Conservation (phyloP, 2,329 filamentous ascomycete genomes). For the Xylaria sp. region DNA sequence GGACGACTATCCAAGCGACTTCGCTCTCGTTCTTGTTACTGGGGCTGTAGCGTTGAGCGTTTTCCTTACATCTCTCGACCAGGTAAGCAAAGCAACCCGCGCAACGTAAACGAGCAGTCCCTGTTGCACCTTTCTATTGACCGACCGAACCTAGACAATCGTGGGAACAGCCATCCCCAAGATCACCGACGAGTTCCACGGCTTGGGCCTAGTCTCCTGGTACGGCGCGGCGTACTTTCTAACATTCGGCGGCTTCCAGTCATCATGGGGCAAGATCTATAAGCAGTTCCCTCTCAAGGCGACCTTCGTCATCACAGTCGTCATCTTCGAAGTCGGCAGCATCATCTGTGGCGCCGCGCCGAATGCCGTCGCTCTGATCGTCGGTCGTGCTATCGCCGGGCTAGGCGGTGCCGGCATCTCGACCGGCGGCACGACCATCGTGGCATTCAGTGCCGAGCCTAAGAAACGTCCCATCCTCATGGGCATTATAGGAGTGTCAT, state of each 20-base stretch:
- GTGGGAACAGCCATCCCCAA: slow-evolving; percentile 32
- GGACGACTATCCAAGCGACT: no score
- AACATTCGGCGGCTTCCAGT: slow-evolving; percentile 41
- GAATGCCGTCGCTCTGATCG: slow-evolving; percentile 43
- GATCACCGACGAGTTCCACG: slow-evolving; percentile 38
- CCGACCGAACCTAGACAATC: slow-evolving; percentile 25
- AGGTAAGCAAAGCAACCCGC: no score
- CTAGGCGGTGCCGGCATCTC: slow-evolving; percentile 44
- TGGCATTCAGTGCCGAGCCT: slow-evolving; percentile 38
- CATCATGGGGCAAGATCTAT: slow-evolving; percentile 46
- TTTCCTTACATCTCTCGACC: no score
- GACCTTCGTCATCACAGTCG: slow-evolving; percentile 37
- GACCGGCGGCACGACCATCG: slow-evolving; percentile 39
- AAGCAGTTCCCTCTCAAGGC: slow-evolving; percentile 43
- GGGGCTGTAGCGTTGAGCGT: no score
- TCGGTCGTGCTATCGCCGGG: slow-evolving; percentile 47
- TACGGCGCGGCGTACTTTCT: slow-evolving; percentile 44
- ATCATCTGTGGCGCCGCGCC: slow-evolving; percentile 45
- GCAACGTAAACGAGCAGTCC: no score
- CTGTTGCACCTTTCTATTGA: no score
- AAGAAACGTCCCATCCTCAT: slow-evolving; percentile 39
- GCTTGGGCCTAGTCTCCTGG: slow-evolving; percentile 43
- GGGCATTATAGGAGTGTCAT: slow-evolving; percentile 40
- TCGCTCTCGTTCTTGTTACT: no score
- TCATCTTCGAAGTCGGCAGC: slow-evolving; percentile 44